Evolutionary conservation across 495 filamentous ascomycete species (phyloP).

Genomic region (Penicillium diatomitis): DNA sequence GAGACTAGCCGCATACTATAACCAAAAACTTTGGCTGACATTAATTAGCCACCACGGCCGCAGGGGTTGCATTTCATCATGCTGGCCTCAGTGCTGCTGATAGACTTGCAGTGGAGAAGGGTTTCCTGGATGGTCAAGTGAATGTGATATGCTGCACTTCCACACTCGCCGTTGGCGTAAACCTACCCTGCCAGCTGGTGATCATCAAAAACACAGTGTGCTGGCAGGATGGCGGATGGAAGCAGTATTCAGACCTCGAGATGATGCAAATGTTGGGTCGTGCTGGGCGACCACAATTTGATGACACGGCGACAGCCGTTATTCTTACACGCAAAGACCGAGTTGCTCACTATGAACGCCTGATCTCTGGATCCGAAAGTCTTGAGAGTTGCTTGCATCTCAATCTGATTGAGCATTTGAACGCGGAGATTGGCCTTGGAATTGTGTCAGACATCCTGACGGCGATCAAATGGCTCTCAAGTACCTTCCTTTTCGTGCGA

Average conservation of each 20-base stretch:
- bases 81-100: conserved; percentile 71
- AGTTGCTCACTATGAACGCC: conserved; percentile 63
- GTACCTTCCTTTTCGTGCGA: conserved; percentile 83
- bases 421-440: conserved; percentile 83
- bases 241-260: conserved; percentile 86
- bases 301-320: conserved; percentile 72
- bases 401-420: conserved; percentile 86
- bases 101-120: conserved; percentile 59
- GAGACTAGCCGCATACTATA: conserved; percentile 2
- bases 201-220: conserved; percentile 83
- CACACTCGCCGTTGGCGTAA: conserved; percentile 87
- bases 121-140: conserved; percentile 66
- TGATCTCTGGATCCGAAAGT: conserved; percentile 73
- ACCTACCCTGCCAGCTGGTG: conserved; percentile 86
- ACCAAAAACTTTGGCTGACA: background rate
- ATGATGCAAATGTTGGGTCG: conserved; percentile 98
- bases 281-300: conserved; percentile 89
- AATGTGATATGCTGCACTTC: conserved; percentile 93
- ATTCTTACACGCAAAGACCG: conserved; percentile 73
- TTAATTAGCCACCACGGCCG: conserved; percentile 42
- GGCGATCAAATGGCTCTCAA: conserved; percentile 73
- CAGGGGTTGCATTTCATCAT: conserved; percentile 90
- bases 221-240: conserved; percentile 53
- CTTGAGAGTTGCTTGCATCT: conserved; percentile 84
- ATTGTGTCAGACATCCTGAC: conserved; percentile 62